Base-by-base conservation (phyloP, 352 stramenopile species). In the Blastocystis hominis region DNA sequence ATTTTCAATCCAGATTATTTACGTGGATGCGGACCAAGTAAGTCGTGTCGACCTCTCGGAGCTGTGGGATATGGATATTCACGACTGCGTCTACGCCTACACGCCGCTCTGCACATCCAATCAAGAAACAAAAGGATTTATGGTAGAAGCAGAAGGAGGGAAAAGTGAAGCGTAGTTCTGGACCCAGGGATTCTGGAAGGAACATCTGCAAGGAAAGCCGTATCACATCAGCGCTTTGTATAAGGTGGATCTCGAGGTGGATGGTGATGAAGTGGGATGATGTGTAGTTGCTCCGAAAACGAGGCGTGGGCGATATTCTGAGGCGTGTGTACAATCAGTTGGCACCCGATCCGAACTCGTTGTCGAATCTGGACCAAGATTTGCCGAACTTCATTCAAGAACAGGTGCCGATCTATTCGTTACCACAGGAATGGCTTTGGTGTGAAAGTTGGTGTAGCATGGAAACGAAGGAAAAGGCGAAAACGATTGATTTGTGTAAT, bases 401-500 rank as follows among this genome's bases (percentile, higher is more conserved):
- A 88, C 75, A 92, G 88, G 96, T 99, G 68, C 95, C 94, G 6
- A 99, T 99, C 66, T 97, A 97, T 89, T 98, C 94, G 47, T 91
- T 99, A 47, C 91, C 96, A 36, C 93, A 97, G 86, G 96, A 99
- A 89, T 99, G 97, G 97, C 92, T 99, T 7, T 99, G 97, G 97
- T 99, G 97, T 89, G 97, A 99, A 89, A 96, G 93, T 34, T 99
- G 97, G 97, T 99, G 97, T 91, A 97, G 93, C 77, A 96, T 98
- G 72, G 95, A 97, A 79, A 97, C 94, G 17, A 99, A 99, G 61
- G 13, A 86, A 5, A 81, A 92, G 9, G 95, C 96, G 34, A 99
- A 99, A 92, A 99, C 97, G 3, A 99, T 99, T 89, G 97, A 99
- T 90, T 90, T 99, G 75, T 99, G 97, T 91, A 99, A 99, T 91